Evolutionary conservation across 106 monocot species (phyloP).

Genomic region (Acanthochlamys bracteata): DNA sequence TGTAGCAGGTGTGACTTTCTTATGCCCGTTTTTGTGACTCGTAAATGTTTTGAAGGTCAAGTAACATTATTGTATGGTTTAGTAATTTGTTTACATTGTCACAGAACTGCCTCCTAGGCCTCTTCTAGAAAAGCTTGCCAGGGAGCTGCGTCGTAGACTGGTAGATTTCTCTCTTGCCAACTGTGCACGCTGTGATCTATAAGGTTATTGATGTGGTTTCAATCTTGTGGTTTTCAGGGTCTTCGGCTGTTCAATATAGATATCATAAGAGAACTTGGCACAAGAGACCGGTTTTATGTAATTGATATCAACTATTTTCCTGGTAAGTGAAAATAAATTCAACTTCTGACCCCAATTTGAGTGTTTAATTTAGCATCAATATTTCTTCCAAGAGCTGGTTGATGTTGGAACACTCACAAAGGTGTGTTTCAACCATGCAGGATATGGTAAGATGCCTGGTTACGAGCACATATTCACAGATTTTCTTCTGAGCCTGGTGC

Average conservation of each 20-base stretch:
- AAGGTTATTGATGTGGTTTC: not conserved
- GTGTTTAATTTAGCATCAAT: no score
- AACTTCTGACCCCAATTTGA: not conserved
- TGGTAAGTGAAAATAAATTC: slow-evolving; percentile 23
- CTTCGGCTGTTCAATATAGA: slow-evolving; percentile 86
- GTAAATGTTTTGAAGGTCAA: not conserved
- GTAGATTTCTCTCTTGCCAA: slow-evolving; percentile 12
- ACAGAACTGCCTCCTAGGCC: slow-evolving; percentile 74
- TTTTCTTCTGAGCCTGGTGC: slow-evolving; percentile 38
- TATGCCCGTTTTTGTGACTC: not conserved
- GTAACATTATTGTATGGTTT: not conserved
- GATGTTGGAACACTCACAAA: no score
- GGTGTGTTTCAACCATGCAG: slow-evolving; percentile 12
- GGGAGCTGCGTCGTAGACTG: slow-evolving; percentile 73
- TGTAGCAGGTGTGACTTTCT: slow-evolving; percentile 47
- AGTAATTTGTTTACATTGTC: not conserved
- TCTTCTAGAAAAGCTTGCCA: slow-evolving; percentile 77
- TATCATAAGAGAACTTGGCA: slow-evolving; percentile 83
- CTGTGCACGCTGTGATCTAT: no score
- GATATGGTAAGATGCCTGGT: slow-evolving; percentile 67
- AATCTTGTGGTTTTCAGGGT: slow-evolving; percentile 33
- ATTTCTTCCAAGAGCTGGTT: no score
- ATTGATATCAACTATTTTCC: slow-evolving; percentile 98
- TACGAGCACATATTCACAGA: slow-evolving; percentile 72
- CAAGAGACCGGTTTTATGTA: slow-evolving; percentile 66